Base-by-base conservation (phyloP, 768 basidiomycete genomes). In the Lentinula aciculospora region DNA sequence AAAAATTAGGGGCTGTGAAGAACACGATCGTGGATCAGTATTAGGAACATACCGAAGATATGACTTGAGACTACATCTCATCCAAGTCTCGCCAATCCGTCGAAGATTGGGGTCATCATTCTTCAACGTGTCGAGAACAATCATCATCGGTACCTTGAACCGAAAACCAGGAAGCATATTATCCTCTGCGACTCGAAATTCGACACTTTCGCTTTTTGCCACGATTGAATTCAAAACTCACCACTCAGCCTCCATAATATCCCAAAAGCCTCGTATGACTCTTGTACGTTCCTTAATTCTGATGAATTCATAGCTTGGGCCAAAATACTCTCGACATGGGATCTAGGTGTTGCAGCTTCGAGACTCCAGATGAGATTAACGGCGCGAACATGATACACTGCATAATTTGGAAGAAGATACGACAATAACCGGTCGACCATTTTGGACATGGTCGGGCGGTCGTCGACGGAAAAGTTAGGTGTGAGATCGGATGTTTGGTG, bases 1-100 rank as follows among this genome's bases (percentile, higher is more conserved):
- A 66, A 29, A 40, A 15, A 21, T 44, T 12, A 12, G 9, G 15
- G 56, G 62, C 49, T 61, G 60, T 32, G 7, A 8, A 42, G 25
- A 28, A 37, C 15, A 57, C 19, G 32, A 42, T 25, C 21, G 15
- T 3, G 4, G 28, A 29, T 15, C 4, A 21, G 19, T n/a, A 58
- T 53, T 50, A 58, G 29, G 21, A 0, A 44, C 76, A 34, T 70
- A 94, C 94, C 95, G 83, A 58, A 94, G 75, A 68, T 96, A 96
- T 1, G 94, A 95, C 68, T 89, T 91, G 29, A 98, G 77, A 64
- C 86, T 93, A 66, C 92, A 94, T 27, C 95, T 82, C 89, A 99
- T 94, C 97, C 97, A 99, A 0, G 94, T 94, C 69, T 98, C 96
- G 13, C 91, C 92, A 31, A 90, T 78, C 10, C 93, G 81, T 27